Conservation (phyloP, 257 asterid species). For the Jasminum sambac region DNA sequence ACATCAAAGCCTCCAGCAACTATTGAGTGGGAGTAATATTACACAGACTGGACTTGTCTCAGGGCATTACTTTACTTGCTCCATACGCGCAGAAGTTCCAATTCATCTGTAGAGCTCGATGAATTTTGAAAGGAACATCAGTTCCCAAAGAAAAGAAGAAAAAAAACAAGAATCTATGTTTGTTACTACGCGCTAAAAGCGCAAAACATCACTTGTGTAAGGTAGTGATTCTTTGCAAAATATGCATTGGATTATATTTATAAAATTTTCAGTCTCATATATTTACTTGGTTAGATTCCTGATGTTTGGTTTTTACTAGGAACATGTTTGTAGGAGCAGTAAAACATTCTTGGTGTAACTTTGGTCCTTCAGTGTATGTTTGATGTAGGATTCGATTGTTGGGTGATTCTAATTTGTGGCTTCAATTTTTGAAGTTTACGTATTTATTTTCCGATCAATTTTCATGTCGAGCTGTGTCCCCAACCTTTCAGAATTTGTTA, state of each 20-base stretch:
- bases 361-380: too few relatives aligned
- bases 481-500: too few relatives aligned
- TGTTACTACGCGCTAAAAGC: background rate
- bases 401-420: too few relatives aligned
- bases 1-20: constrained; percentile 99
- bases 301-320: background rate
- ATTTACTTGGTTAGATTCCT: background rate
- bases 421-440: too few relatives aligned
- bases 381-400: too few relatives aligned
- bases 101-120: background rate
- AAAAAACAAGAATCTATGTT: background rate
- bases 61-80: background rate
- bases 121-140: background rate
- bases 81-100: background rate
- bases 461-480: too few relatives aligned
- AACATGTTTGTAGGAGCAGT: background rate
- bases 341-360: background rate
- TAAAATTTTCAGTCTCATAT: background rate
- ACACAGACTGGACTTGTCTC: background rate
- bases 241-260: background rate
- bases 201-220: background rate
- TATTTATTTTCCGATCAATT: too few relatives aligned
- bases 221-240: background rate
- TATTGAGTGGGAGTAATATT: constrained; percentile 84
- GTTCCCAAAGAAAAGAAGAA: background rate